Evolutionary conservation across 495 filamentous ascomycete species (phyloP).

Genomic region (Tirmania nivea): DNA sequence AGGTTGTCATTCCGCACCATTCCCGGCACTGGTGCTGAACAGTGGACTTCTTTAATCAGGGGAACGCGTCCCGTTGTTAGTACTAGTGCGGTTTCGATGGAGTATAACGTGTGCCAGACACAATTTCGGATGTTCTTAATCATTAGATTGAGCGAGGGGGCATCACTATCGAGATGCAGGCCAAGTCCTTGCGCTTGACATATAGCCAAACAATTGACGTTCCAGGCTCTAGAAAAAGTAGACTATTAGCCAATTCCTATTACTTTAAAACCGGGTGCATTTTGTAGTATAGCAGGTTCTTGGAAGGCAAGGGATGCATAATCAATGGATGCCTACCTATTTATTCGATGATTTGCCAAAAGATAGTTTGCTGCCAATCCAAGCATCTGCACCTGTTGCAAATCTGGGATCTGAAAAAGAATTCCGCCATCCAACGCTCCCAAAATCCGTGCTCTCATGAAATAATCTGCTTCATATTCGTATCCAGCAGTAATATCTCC

Average conservation of each 20-base stretch:
- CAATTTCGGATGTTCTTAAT: conserved; percentile 9
- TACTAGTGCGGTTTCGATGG: conserved; percentile 9
- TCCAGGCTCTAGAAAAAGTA: conserved; percentile 11
- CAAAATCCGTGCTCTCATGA: conserved; percentile 12
- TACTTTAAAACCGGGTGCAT: neutral
- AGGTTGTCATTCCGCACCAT: neutral
- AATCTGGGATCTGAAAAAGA: conserved; percentile 11
- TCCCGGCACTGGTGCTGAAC: conserved; percentile 6
- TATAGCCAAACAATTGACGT: conserved; percentile 14
- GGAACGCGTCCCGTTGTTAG: conserved; percentile 13
- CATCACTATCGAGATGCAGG: conserved; percentile 9
- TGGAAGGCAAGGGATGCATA: neutral
- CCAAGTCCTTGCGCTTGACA: conserved; percentile 13
- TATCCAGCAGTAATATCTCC: neutral
- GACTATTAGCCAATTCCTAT: neutral
- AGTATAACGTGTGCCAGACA: conserved; percentile 14
- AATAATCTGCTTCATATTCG: conserved; percentile 1
- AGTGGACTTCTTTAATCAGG: conserved; percentile 6
- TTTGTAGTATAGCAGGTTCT: neutral
- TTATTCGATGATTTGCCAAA: conserved; percentile 12
- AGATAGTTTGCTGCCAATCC: conserved; percentile 15
- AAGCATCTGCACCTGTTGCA: conserved; percentile 10
- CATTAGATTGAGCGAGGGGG: neutral
- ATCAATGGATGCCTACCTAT: conserved; percentile 7
- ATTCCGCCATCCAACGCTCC: conserved; percentile 15